Conservation (phyloP, 441 rosid species). For the Pelargonium citronellum region DNA sequence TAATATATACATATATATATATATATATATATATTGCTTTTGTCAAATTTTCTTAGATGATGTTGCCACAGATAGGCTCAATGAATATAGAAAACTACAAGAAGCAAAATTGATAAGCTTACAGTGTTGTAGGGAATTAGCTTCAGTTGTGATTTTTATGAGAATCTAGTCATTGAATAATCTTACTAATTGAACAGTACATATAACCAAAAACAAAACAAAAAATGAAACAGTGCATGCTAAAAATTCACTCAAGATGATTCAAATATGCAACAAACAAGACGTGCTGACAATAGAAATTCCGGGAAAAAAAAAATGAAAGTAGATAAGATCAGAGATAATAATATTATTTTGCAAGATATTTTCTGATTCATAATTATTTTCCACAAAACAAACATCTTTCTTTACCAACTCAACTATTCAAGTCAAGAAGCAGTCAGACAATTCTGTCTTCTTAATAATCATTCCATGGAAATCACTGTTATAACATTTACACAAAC, state of each 20-base stretch:
- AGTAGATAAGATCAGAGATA: no score
- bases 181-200: not conserved
- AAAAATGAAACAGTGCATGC: no score
- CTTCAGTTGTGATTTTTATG: not conserved
- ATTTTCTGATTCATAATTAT: not conserved
- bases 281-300: no score
- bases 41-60: not conserved
- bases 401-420: not conserved
- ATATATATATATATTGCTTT: no score
- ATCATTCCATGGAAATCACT: not conserved
- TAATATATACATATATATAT: no score
- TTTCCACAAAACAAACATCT: not conserved
- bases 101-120: not conserved
- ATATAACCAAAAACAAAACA: no score
- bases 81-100: not conserved
- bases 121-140: not conserved
- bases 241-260: no score
- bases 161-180: not conserved
- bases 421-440: constrained; percentile 5
- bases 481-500: constrained; percentile 9
- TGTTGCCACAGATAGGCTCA: not conserved
- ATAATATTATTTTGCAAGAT: not conserved
- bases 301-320: no score
- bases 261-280: no score
- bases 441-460: not conserved